Evolutionary conservation across 495 filamentous ascomycete genomes (phyloP).

Genomic region (Aspergillus diversus): DNA sequence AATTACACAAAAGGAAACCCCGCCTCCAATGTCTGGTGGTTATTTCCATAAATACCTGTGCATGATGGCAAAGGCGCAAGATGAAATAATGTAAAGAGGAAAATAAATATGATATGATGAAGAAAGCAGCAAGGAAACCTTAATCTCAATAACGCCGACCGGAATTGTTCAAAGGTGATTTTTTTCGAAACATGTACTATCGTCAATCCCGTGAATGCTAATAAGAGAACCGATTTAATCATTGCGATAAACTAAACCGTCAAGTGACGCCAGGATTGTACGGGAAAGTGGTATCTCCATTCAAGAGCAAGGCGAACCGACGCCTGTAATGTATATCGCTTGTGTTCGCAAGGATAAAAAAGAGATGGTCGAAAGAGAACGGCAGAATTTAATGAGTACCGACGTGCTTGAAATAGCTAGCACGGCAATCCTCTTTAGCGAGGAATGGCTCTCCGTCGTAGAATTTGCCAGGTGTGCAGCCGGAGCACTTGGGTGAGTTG

Average conservation of each 20-base stretch:
- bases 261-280: conserved; percentile 1
- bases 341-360: neutral
- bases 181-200: conserved; percentile 39
- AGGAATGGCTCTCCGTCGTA: conserved; percentile 86
- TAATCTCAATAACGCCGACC: conserved; percentile 29
- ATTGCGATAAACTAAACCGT: conserved; percentile 4
- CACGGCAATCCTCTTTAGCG: conserved; percentile 89
- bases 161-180: conserved; percentile 29
- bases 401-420: conserved; percentile 94
- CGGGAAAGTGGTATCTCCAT: neutral
- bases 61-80: neutral
- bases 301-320: neutral
- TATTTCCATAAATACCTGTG: no score
- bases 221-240: conserved; percentile 13
- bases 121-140: conserved; percentile 7
- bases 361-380: neutral
- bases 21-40: no score
- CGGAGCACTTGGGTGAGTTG: conserved; percentile 90
- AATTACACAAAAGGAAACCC: conserved; percentile 3
- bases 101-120: conserved; percentile 8
- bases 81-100: conserved; percentile 8
- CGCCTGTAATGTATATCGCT: neutral
- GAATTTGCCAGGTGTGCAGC: conserved; percentile 82
- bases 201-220: conserved; percentile 28
- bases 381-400: conserved; percentile 67